These are phyloP conservation scores for Aspergillus biplanus DNA, from an alignment of 495 filamentous ascomycete genomes.

Conservation along the genomic window DNA sequence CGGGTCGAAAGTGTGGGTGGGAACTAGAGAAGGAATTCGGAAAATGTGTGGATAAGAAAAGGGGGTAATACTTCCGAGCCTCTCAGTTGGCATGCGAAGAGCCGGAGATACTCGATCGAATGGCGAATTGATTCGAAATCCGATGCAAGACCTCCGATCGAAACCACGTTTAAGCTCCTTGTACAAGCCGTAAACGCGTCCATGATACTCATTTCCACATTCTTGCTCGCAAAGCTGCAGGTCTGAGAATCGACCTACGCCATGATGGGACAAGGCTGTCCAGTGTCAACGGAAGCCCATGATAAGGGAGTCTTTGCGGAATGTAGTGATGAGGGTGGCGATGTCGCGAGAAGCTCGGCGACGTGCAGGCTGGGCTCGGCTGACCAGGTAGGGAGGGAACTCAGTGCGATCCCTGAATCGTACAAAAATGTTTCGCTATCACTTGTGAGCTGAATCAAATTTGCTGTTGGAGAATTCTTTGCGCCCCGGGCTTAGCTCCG, in stretches of 20 bases:
- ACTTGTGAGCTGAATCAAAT: not conserved
- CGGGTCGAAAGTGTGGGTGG: not conserved
- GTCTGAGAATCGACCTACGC: not conserved
- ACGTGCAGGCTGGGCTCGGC: not conserved
- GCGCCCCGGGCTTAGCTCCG: not conserved
- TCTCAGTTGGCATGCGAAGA: constrained; percentile 17
- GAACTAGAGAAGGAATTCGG: not conserved
- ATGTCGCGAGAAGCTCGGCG: not conserved
- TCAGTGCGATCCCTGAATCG: not conserved
- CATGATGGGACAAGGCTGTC: not conserved
- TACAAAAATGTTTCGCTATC: not conserved
- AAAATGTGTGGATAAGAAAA: not conserved
- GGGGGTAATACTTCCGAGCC: constrained; percentile 1
- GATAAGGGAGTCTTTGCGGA: constrained; percentile 11
- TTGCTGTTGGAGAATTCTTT: not conserved
- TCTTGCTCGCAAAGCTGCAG: constrained; percentile 9
- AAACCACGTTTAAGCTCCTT: constrained; percentile 13
- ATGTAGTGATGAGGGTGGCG: constrained; percentile 12
- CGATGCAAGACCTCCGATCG: constrained; percentile 1
- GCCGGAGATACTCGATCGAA: constrained; percentile 2
- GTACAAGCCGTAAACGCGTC: constrained; percentile 1
- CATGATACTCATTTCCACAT: constrained; percentile 18
- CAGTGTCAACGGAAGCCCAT: not conserved
- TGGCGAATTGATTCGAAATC: not conserved
- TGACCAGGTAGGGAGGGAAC: not conserved